Base-by-base conservation (phyloP, 139 green algal species). In the Raphidocelis subcapitata region DNA sequence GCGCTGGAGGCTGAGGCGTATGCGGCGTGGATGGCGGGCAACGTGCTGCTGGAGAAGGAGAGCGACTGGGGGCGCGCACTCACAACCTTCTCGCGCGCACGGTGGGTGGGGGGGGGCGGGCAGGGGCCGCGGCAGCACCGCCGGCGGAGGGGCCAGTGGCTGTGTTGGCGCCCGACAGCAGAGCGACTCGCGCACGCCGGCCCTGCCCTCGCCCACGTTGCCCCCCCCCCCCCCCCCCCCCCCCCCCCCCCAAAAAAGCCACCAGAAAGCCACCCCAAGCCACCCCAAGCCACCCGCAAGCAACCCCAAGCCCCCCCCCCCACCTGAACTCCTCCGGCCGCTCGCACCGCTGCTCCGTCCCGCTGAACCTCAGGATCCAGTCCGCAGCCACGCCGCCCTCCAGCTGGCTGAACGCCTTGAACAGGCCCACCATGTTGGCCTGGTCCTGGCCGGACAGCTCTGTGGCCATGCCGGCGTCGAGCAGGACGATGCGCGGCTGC, bases 391-490 rank as follows among this genome's bases (percentile, higher is more conserved):
- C 60, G 18, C 67, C 24, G 16, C 86, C 86, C 37, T 92, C 84
- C 77, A 92, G 77, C 15, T 63, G 73, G 10, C 81, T 76, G 51
- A 90, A 87, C 16, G 67, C 54, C 60, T 59, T 71, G 57, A 68
- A 75, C 24, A 49, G 46, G 20, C 87, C 89, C 33, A 97, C 85
- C 84, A 94, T 86, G 69, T 89, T 81, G 3, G 69, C 55, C 71
- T 89, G 82, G 77, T 97, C 89, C 12, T 86, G 65, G 26, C 55
- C 54, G 18, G 70, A 84, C 57, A 98, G 79, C 76, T 92, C 85
- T 1, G 87, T 95, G 23, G 89, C 88, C 93, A 97, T 97, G 67
- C 93, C 93, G n/a, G 93, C 92, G 63, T 97, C 90, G 49, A 97
- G 86, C 76, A 97, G 76, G 63, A 97, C 87, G 23, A 97, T 86